phyloP scores from a whole-genome alignment of 2,329 filamentous ascomycete genomes.

The Aquanectria penicillioides region DNA sequence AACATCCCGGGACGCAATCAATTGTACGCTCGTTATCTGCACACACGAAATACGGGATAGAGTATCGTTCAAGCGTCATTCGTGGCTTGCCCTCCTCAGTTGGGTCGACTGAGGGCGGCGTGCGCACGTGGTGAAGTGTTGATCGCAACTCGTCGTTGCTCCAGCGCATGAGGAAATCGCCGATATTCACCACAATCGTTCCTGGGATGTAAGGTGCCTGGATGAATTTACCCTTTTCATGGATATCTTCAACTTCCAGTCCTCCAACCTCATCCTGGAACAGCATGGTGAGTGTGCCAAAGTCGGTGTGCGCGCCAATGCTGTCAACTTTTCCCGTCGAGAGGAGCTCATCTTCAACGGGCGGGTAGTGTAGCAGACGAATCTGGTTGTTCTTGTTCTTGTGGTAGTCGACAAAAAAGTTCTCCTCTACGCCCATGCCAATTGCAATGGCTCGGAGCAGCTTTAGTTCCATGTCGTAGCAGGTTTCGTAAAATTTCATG shows the following conservation, averaged over 20 bases:
- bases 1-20: slow-evolving; percentile 61
- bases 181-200: slow-evolving; percentile 52
- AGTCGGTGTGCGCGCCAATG: slow-evolving; percentile 46
- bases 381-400: slow-evolving; percentile 66
- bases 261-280: slow-evolving; percentile 58
- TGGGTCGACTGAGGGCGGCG: slow-evolving; percentile 42
- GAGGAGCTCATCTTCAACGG: slow-evolving; percentile 42
- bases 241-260: slow-evolving; percentile 56
- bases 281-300: slow-evolving; percentile 56
- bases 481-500: slow-evolving; percentile 72
- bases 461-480: slow-evolving; percentile 75
- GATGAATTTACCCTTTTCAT: slow-evolving; percentile 48
- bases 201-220: slow-evolving; percentile 41
- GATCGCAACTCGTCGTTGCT: slow-evolving; percentile 50
- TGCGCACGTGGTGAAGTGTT: slow-evolving; percentile 53
- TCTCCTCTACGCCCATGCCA: slow-evolving; percentile 73
- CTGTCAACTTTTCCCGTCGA: slow-evolving; percentile 34
- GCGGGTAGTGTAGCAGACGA: slow-evolving; percentile 64
- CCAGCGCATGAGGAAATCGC: slow-evolving; percentile 52
- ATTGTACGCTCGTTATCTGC: slow-evolving; percentile 60
- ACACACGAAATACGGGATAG: slow-evolving; percentile 68
- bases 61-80: slow-evolving; percentile 63
- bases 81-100: slow-evolving; percentile 37
- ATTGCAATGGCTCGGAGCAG: slow-evolving; percentile 82
- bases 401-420: slow-evolving; percentile 75